Conservation (phyloP, 2,329 filamentous ascomycete genomes). For the Alternaria viburni region DNA sequence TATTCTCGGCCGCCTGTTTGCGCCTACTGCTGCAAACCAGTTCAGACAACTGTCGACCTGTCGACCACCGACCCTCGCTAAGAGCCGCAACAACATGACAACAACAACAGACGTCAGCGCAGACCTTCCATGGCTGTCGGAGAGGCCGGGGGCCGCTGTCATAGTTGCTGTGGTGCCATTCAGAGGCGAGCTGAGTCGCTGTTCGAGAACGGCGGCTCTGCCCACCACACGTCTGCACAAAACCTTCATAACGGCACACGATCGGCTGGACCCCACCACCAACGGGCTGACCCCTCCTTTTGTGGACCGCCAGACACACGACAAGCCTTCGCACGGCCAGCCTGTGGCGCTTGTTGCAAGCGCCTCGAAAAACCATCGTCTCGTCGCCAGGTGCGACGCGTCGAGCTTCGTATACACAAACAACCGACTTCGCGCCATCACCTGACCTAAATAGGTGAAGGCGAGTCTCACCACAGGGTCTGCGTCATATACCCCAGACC, state of each 20-base stretch:
- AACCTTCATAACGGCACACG: slow-evolving; percentile 34
- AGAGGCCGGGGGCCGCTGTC: slow-evolving; percentile 33
- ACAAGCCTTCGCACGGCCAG: slow-evolving; percentile 21
- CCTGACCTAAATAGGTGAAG: slow-evolving; percentile 32
- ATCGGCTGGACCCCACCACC: slow-evolving; percentile 43
- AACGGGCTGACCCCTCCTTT: slow-evolving; percentile 42
- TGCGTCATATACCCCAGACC: slow-evolving; percentile 18
- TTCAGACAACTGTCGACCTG: slow-evolving; percentile 14
- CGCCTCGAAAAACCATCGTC: slow-evolving; percentile 29
- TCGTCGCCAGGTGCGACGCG: slow-evolving; percentile 44
- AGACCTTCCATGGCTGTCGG: slow-evolving; percentile 23
- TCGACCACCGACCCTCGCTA: slow-evolving; percentile 4
- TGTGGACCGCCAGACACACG: slow-evolving; percentile 31
- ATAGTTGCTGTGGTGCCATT: slow-evolving; percentile 16
- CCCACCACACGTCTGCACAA: slow-evolving; percentile 39
- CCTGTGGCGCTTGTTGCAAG: slow-evolving; percentile 36
- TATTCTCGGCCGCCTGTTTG: slow-evolving; percentile 12
- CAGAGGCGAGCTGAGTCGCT: slow-evolving; percentile 35
- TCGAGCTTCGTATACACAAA: slow-evolving; percentile 42
- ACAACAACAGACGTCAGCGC: slow-evolving; percentile 19
- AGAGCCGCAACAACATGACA: slow-evolving; percentile 7
- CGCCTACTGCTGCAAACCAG: slow-evolving; percentile 11
- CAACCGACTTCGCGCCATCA: slow-evolving; percentile 37
- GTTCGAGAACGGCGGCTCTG: slow-evolving; percentile 39
- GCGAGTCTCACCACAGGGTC: slow-evolving; percentile 12